phyloP scores from a whole-genome alignment of 441 rosid genomes.

The Oxalis stricta region DNA sequence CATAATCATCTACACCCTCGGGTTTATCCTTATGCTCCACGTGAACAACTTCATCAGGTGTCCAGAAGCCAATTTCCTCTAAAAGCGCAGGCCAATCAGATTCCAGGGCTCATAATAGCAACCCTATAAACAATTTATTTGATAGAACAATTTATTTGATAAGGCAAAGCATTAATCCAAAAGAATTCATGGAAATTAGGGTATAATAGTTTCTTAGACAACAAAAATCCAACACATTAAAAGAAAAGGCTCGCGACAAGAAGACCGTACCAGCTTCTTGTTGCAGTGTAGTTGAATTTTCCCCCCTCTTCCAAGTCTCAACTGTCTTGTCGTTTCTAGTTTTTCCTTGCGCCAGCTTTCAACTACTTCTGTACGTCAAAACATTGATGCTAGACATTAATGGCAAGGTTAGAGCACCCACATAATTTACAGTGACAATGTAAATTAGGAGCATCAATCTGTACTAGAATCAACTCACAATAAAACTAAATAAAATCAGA shows the following conservation, averaged over 20 bases:
- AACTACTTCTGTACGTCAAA: conserved; percentile 49
- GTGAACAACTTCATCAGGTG: conserved; percentile 55
- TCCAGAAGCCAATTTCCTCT: conserved; percentile 84
- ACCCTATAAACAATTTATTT: conserved; percentile 23
- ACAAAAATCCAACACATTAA: conserved; percentile 3
- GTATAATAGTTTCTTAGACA: conserved; percentile 5
- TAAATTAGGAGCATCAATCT: too few species aligned
- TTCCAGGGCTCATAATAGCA: conserved; percentile 62
- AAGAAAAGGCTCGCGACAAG: conserved; percentile 6
- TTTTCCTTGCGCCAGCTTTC: conserved; percentile 91
- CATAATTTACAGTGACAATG: too few species aligned
- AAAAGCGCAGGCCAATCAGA: conserved; percentile 63
- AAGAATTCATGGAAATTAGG: conserved; percentile 1
- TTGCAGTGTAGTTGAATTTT: conserved; percentile 33
- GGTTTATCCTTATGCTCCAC: conserved; percentile 78
- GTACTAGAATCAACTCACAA: too few species aligned
- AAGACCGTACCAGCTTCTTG: conserved; percentile 70
- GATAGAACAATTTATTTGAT: neutral
- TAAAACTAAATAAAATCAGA: too few species aligned
- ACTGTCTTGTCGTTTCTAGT: conserved; percentile 43
- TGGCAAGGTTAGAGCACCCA: conserved; percentile 1
- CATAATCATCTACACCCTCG: conserved; percentile 65
- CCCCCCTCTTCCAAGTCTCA: conserved; percentile 26
- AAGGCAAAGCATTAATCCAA: neutral
- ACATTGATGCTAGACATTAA: conserved; percentile 4